Evolutionary conservation across 768 basidiomycete species (phyloP), one percentile per base, ranked within the genome.

Genomic region (Exidia glandulosa): DNA sequence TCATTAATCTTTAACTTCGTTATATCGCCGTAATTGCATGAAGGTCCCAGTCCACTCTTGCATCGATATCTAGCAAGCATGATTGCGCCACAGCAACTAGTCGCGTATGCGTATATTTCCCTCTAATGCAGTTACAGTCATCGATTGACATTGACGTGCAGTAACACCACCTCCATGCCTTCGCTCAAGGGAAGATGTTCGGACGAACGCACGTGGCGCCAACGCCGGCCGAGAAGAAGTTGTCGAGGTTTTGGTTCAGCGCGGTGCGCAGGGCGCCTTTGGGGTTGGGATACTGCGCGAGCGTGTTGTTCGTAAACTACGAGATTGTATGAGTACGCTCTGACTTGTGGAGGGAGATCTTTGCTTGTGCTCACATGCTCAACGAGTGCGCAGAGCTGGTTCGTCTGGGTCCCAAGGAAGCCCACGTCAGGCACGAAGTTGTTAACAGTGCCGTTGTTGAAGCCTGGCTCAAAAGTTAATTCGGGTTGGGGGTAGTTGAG

Each of bases 211-310:
- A 25, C 47, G 34, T 41, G n/a, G n/a, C 41, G 41, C 32, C 27
- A 5, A 30, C 48, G 2, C 47, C n/a, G 13, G 58, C 12, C 23
- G 25, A 13, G 41, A 56, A 60, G 19, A 60, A 60, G 25, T 55
- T 37, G 16, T 57, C 54, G 23, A 60, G 52, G 32, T 60, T 60
- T 12, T 34, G 25, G 34, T 60, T 55, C 13, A 60, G 52, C 32
- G 59, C 59, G 19, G 34, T 56, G 23, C 50, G 34, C n/a, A 60
- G 52, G 6, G 48, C 52, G 33, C 59, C 59, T 19, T 32, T 56
- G n/a, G 59, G 59, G 32, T 60, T 56, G 27, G 59, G 59, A 37
- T 59, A 59, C 41, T 30, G 45, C 16, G 32, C 50, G 50, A 58
- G 30, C 27, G 50, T 57, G 3, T 32, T 41, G 31, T 32, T 30